Evolutionary conservation across 2,329 filamentous ascomycete species (phyloP).

Genomic region (Sclerotinia nivalis): DNA sequence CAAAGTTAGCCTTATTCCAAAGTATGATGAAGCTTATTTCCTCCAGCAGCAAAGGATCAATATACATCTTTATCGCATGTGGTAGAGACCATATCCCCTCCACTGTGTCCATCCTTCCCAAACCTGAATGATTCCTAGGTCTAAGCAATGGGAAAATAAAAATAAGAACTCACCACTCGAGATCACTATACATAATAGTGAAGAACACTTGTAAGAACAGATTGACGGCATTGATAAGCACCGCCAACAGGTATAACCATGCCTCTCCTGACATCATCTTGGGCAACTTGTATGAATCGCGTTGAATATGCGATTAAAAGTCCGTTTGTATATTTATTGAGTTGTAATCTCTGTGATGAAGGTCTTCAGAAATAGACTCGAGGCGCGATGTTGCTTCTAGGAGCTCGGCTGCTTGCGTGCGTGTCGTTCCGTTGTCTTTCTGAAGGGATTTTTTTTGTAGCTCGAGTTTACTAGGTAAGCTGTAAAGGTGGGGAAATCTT

Average conservation of each 20-base stretch:
- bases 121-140: neutral
- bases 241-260: conserved; percentile 96
- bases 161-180: conserved; percentile 79
- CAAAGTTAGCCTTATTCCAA: conserved; percentile 5
- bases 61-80: conserved; percentile 10
- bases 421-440: conserved; percentile 8
- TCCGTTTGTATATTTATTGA: neutral
- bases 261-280: conserved; percentile 90
- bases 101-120: neutral
- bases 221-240: conserved; percentile 99
- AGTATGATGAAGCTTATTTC: neutral
- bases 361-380: neutral
- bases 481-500: conserved; percentile 23
- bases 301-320: conserved; percentile 23
- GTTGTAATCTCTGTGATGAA: conserved; percentile 7
- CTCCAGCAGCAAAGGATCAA: neutral
- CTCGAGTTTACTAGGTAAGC: conserved; percentile 6
- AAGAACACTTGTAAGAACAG: conserved; percentile 99
- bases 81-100: neutral
- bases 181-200: conserved; percentile 99
- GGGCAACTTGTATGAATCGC: conserved; percentile 26
- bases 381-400: conserved; percentile 13
- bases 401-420: conserved; percentile 19
- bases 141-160: neutral
- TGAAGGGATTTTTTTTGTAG: conserved; percentile 23